Evolutionary conservation across 306 rosid genomes (phyloP), one percentile per base, ranked within the genome.

Genomic region (Trifolium dubium): DNA sequence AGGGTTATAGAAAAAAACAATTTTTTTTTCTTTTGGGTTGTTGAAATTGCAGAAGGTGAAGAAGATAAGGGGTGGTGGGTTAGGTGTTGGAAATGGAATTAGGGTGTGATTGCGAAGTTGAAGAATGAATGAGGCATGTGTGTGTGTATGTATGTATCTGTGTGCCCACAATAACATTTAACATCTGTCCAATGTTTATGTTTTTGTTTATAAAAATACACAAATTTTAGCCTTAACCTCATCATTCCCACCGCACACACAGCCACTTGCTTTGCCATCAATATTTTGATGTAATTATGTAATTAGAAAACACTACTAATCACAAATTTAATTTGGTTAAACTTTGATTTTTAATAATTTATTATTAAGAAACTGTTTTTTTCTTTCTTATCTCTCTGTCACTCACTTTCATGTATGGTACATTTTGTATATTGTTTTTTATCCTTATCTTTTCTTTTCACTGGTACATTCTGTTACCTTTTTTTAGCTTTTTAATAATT

Each of bases 191-290:
- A 80, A 76, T 73, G 80, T 79, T 84, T 87, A 50, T 83, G 81
- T 84, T 87, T 87, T 73, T 64, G 78, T 80, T 85, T 86, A 59
- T 85, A 83, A 79, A 84, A 83, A 76, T 81, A 82, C 80, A 85
- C 79, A 90, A 71, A 69, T 53, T 31, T 73, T 74, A 71, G 68
- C 51, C 80, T 69, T 80, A 37, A 62, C 87, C 77, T 84, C 85
- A 73, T 53, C 74, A 50, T 86, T 84, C 75, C 82, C 82, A 73
- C 73, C 53, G 70, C 51, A 72, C 12, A 60, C 8, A 61, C 11
- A 44, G 0, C 56, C 47, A 46, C 23, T 55, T 53, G 35, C 31
- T 76, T 76, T 72, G 54, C 73, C 77, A 65, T 65, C 18, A 41
- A 65, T 40, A 13, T 65, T 40, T 65, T 65, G 18, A 10, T 65